Base-by-base conservation (phyloP, 495 filamentous ascomycete species). In the Aspergillus sparsus region DNA sequence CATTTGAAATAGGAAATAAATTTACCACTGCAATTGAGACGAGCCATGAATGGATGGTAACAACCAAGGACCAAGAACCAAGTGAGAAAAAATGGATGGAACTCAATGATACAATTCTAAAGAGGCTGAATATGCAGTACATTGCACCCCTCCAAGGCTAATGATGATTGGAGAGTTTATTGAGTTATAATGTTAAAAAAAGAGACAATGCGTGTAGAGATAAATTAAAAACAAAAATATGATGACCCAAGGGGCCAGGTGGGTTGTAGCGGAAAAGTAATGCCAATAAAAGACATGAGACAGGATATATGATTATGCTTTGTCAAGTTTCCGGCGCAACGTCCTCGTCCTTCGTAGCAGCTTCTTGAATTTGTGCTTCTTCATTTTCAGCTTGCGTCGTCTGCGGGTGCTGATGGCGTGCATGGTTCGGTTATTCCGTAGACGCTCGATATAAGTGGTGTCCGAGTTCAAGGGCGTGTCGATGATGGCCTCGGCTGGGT, bases 311-410 rank as follows among this genome's bases (percentile, higher is more conserved):
- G 45, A 46, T 71, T 69, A 83, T 44, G 74, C 71, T 66, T 77
- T 80, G 55, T 96, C 94, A 68, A 96, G 79, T 78, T 90, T 94
- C 67, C 92, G 86, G 72, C 95, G 87, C 80, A 91, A 68, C 69
- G 91, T 95, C 69, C 93, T 84, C 66, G 95, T 99, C 76, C 85
- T 82, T 80, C 84, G 87, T 89, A 96, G 90, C 61, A 99, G 81
- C 85, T 98, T 98, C 93, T 97, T 98, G 74, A 96, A 95, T 85
- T 98, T 98, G 80, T 98, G 93, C 83, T 98, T 98, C 90, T 98
- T 98, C 93, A 98, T 98, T 85, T 93, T 96, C 71, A 93, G 77
- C 77, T 90, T 91, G 68, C 92, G 82, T 62, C 92, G 89, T 74
- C 95, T 82, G 75, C 86, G 89, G 59, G 97, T 94, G 73, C 90